Base-by-base conservation (phyloP, 768 basidiomycete species). In the Kwoniella europaea region DNA sequence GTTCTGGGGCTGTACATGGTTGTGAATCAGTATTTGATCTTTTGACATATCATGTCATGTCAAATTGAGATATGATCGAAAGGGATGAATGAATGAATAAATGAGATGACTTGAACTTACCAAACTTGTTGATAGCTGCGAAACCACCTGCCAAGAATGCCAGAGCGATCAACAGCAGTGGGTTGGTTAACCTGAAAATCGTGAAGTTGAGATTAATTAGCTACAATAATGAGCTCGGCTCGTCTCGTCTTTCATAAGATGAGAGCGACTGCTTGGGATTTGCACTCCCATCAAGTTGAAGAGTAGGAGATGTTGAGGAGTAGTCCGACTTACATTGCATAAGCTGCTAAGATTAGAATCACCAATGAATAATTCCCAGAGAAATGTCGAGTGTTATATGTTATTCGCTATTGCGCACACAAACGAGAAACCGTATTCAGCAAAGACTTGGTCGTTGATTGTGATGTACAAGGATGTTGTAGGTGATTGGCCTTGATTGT, bases 331-430 rank as follows among this genome's bases (percentile, higher is more conserved):
- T 83, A 95, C 92, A 92, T 85, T 4, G 86, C 83, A 79, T 98
- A 95, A 0, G 94, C 91, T n/a, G 89, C 81, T 87, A 96, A 90
- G 73, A 97, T 91, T 35, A 92, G 92, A 64, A 92, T 83, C 43
- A 96, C 92, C 76, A 96, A 91, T 57, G 90, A 87, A 85, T 98
- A 98, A 85, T 98, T 98, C 65, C 93, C 92, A 88, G 85, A 73
- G 72, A 73, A 82, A 65, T 83, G 77, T 63, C 82, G 79, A 35
- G 93, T 94, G 86, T 96, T 96, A 86, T 96, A 94, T 24, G 92
- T 92, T 88, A 95, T 92, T 69, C 93, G 89, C 93, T 94, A 54
- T 27, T 27, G 27, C 27, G 4, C 27, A 27, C 27, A 27, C 27
- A 4, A 27, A 27, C 27, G 27, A 27, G 27, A 27, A 27, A 27